Evolutionary conservation across 2,329 filamentous ascomycete genomes (phyloP).

Genomic region (Epichloe uncinata): DNA sequence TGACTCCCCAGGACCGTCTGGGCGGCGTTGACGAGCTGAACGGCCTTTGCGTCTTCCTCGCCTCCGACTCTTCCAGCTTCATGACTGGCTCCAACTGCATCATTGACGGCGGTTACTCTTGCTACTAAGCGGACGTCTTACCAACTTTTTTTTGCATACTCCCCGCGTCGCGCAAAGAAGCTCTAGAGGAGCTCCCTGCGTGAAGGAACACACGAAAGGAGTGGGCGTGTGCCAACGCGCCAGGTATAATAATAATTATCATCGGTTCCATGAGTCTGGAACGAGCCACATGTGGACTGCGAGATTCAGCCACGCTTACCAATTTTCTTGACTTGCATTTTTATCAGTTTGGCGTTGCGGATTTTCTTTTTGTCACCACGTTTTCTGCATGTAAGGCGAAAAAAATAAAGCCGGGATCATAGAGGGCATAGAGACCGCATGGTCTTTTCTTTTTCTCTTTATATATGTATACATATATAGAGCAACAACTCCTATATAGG

Average conservation of each 20-base stretch:
- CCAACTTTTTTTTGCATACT: neutral
- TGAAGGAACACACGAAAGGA: neutral
- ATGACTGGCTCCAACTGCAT: constrained; percentile 66
- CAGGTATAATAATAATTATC: neutral
- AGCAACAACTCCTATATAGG: neutral
- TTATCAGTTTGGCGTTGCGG: constrained; percentile 1
- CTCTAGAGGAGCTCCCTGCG: neutral
- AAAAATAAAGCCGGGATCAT: neutral
- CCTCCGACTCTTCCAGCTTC: constrained; percentile 57
- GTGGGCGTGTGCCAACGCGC: neutral
- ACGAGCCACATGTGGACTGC: neutral
- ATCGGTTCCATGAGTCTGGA: neutral
- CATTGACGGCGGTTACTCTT: constrained; percentile 58
- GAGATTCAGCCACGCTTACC: neutral
- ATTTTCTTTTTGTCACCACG: neutral
- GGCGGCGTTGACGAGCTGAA: constrained; percentile 66
- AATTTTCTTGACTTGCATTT: neutral
- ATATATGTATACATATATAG: too few relatives aligned
- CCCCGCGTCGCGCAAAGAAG: neutral
- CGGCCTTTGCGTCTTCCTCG: constrained; percentile 63
- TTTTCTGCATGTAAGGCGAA: neutral
- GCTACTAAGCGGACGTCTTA: constrained; percentile 31
- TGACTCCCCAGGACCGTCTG: constrained; percentile 61
- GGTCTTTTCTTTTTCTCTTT: neutral
- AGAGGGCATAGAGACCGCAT: constrained; percentile 4